These are phyloP conservation scores for Scutellaria galericulata DNA, from an alignment of 257 asterid species.

Conservation along the genomic window DNA sequence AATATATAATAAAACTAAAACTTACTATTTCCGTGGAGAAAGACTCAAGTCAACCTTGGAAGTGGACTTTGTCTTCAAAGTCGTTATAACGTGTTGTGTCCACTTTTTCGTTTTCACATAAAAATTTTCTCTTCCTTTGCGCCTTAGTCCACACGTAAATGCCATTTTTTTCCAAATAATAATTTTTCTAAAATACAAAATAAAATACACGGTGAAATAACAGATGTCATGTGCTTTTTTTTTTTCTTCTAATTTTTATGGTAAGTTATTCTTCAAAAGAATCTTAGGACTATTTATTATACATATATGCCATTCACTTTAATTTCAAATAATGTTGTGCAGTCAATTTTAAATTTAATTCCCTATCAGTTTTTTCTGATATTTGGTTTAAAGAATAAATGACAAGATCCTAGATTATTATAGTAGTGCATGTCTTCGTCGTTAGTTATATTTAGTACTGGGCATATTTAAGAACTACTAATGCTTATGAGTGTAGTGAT, in stretches of 20 bases:
- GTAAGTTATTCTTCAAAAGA: conserved; percentile 28
- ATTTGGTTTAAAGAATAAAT: conserved; percentile 33
- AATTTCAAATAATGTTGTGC: conserved; percentile 21
- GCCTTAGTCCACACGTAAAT: conserved; percentile 22
- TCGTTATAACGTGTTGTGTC: neutral
- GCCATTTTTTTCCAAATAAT: neutral
- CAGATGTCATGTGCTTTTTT: too few species aligned
- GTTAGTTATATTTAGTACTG: too few species aligned
- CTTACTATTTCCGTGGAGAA: neutral
- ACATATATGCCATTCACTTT: conserved; percentile 6
- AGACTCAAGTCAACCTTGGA: conserved; percentile 15
- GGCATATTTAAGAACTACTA: too few species aligned
- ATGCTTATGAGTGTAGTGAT: too few species aligned
- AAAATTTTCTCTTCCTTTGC: neutral
- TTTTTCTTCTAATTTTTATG: too few species aligned
- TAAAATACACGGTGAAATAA: too few species aligned
- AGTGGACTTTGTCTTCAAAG: neutral
- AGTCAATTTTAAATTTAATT: conserved; percentile 19
- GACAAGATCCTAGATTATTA: conserved; percentile 14
- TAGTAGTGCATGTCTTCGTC: neutral
- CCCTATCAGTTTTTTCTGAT: neutral
- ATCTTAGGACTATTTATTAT: conserved; percentile 18
- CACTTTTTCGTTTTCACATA: neutral
- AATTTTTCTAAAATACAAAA: too few species aligned
- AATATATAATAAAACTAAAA: too few species aligned